These are phyloP conservation scores for Fusarium sp. DNA, from an alignment of 2,329 filamentous ascomycete species.

Conservation along the genomic window DNA sequence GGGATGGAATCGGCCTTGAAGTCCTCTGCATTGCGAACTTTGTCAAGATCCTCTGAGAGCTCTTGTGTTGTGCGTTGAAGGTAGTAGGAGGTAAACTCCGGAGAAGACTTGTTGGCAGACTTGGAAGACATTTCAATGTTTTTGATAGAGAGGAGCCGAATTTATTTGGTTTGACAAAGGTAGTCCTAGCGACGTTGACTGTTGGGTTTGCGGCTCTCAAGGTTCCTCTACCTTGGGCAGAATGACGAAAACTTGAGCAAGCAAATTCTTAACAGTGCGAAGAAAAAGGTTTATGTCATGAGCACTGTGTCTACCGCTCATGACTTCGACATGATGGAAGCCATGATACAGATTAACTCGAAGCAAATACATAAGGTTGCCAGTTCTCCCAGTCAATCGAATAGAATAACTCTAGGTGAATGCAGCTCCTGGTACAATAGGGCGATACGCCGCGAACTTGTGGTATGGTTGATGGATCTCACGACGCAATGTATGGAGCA, in stretches of 20 bases:
- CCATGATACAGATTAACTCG: neutral
- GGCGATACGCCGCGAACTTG: neutral
- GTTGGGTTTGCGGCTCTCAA: neutral
- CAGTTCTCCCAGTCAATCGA: neutral
- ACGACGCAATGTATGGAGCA: neutral
- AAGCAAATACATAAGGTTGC: neutral
- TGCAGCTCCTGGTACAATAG: neutral
- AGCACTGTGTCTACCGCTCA: neutral
- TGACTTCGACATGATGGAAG: neutral
- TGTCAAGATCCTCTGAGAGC: constrained; percentile 79
- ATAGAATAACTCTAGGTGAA: neutral
- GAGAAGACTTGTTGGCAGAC: constrained; percentile 22
- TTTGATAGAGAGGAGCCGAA: neutral
- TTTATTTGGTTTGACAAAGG: neutral
- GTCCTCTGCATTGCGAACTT: constrained; percentile 74
- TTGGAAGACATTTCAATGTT: constrained; percentile 29
- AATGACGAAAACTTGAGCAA: constrained; percentile 2
- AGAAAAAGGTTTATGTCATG: accelerated
- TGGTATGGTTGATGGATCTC: neutral
- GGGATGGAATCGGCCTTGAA: constrained; percentile 73
- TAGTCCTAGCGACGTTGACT: neutral
- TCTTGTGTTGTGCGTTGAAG: constrained; percentile 75
- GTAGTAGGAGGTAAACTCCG: constrained; percentile 72
- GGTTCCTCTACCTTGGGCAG: neutral
- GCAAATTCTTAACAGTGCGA: neutral